These are phyloP conservation scores for Erodium texanum DNA, from an alignment of 441 rosid genomes.

Conservation along the genomic window DNA sequence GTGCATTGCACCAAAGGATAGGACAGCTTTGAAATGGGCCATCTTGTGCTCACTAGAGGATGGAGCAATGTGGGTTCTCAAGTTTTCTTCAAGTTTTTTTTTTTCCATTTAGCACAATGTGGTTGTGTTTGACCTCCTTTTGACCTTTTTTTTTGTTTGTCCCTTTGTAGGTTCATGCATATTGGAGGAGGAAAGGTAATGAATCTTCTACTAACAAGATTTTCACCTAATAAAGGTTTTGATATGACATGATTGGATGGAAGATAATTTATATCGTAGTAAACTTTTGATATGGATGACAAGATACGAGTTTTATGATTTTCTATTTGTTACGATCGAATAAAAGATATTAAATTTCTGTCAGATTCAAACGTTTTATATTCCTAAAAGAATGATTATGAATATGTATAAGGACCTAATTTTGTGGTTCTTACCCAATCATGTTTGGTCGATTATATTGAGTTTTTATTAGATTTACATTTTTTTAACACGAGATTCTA, in stretches of 20 bases:
- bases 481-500: no score
- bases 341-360: no score
- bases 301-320: no score
- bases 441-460: no score
- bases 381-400: no score
- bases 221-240: background rate
- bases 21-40: conserved; percentile 47
- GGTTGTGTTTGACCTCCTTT: conserved; percentile 26
- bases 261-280: background rate
- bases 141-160: conserved; percentile 5
- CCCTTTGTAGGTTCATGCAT: conserved; percentile 3
- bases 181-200: background rate
- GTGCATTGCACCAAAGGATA: conserved; percentile 33
- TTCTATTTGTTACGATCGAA: no score
- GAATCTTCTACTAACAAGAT: background rate
- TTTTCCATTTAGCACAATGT: background rate
- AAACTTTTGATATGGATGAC: no score
- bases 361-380: no score
- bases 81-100: conserved; percentile 10
- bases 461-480: no score
- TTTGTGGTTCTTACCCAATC: no score
- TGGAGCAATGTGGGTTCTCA: conserved; percentile 31
- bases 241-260: background rate
- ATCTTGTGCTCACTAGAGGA: conserved; percentile 33
- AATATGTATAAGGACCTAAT: no score